Evolutionary conservation across 2,329 filamentous ascomycete species (phyloP), one percentile per base, ranked within the genome.

Genomic region (Scortechinia acanthostroma): DNA sequence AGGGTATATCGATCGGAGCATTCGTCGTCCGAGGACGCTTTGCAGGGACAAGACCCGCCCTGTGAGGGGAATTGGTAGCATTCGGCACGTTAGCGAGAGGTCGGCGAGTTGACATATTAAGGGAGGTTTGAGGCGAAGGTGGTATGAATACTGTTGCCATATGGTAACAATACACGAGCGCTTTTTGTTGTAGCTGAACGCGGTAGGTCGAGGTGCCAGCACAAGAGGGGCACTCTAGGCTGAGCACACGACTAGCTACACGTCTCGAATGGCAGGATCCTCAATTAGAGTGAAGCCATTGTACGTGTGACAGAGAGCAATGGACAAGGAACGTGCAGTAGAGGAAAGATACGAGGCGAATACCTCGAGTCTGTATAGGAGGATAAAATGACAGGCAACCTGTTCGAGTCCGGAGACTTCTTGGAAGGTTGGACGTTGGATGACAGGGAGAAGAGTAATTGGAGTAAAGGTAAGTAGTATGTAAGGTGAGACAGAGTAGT

Each of bases 71-170:
- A 19, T 40, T 40, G 10, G 35, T 40, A 6, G 35, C 35, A 40
- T 40, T 40, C 10, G 35, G 35, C 6, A 40, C 35, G 35, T 40
- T 40, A 6, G 35, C 35, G 17, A 40, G 35, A 40, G 35, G 35
- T 10, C 35, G 35, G 17, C 35, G 35, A 10, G 35, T 19, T 6
- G 35, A 10, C 35, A 40, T 40, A 17, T 40, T 40, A 6, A 40
- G 6, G 10, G 35, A 10, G 10, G 35, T 10, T 40, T 40, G 35
- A 6, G 35, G 35, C 6, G 35, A 40, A 10, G 35, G 35, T 10
- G 35, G 35, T 13, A 40, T 19, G 35, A 19, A 40, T 40, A 40
- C 35, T 40, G 35, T 17, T 13, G 35, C 35, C 35, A 40, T 40
- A 19, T 10, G 35, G 35, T 40, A 10, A 40, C 35, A 19, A 40